Conservation (phyloP, 345 rosid species). For the Physaria fendleri region DNA sequence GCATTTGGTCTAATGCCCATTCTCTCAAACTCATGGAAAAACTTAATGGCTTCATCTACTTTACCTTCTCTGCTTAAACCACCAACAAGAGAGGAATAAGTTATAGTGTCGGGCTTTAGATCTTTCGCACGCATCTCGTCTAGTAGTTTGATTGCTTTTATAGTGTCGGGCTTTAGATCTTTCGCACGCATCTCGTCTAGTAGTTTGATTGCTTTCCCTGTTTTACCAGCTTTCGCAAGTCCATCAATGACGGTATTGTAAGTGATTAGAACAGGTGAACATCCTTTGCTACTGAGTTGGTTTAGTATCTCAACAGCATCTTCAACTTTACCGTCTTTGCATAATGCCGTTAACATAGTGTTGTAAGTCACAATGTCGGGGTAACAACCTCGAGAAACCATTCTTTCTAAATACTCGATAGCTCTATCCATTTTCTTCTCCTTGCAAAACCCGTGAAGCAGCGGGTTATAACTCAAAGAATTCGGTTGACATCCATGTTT, state of each 20-base stretch:
- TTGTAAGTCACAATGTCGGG: slow-evolving; percentile 93
- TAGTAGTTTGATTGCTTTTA: slow-evolving; percentile 56
- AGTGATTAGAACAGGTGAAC: slow-evolving; percentile 71
- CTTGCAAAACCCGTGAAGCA: slow-evolving; percentile 84
- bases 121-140: slow-evolving; percentile 73
- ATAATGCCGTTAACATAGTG: slow-evolving; percentile 72
- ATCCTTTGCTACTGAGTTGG: slow-evolving; percentile 70
- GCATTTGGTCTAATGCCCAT: slow-evolving; percentile 62
- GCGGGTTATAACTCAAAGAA: slow-evolving; percentile 70
- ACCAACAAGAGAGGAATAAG: slow-evolving; percentile 72
- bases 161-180: slow-evolving; percentile 68
- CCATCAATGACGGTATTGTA: slow-evolving; percentile 87
- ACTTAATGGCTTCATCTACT: slow-evolving; percentile 65
- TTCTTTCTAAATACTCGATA: slow-evolving; percentile 66
- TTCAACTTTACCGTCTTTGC: slow-evolving; percentile 84
- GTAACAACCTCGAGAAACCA: slow-evolving; percentile 82
- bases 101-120: slow-evolving; percentile 65
- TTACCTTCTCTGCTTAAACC: slow-evolving; percentile 82
- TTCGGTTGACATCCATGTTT: slow-evolving; percentile 70
- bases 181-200: slow-evolving; percentile 68
- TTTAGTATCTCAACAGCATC: slow-evolving; percentile 78
- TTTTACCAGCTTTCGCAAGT: slow-evolving; percentile 71
- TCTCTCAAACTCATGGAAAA: slow-evolving; percentile 67
- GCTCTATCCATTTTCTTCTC: slow-evolving; percentile 88
- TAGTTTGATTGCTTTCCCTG: slow-evolving; percentile 59